Evolutionary conservation across 2,329 filamentous ascomycete species (phyloP).

Genomic region (Colletotrichum karsti): DNA sequence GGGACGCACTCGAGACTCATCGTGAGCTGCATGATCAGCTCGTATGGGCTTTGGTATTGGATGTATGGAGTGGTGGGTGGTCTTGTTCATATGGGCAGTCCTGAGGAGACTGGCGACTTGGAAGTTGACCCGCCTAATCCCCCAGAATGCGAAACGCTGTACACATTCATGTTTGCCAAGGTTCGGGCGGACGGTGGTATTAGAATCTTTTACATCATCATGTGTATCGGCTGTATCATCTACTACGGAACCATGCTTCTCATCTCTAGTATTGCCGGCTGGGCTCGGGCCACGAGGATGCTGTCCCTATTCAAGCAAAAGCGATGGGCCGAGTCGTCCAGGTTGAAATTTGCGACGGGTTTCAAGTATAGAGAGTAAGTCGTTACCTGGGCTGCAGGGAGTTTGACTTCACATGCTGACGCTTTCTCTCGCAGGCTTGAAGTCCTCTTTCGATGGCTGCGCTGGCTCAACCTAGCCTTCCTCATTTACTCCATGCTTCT

Average conservation of each 20-base stretch:
- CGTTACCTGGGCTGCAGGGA: background rate
- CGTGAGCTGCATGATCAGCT: slow-evolving; percentile 33
- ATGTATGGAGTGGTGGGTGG: slow-evolving; percentile 30
- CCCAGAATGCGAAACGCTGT: slow-evolving; percentile 27
- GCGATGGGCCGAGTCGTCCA: slow-evolving; percentile 11
- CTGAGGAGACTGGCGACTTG: slow-evolving; percentile 28
- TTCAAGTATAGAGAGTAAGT: slow-evolving; percentile 32
- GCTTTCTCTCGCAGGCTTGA: slow-evolving; percentile 18
- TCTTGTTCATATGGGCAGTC: slow-evolving; percentile 18
- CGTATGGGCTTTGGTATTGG: slow-evolving; percentile 40
- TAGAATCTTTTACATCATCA: slow-evolving; percentile 33
- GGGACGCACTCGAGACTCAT: slow-evolving; percentile 35
- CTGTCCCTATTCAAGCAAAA: background rate
- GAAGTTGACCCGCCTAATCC: slow-evolving; percentile 26
- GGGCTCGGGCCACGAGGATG: slow-evolving; percentile 24
- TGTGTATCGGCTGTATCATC: slow-evolving; percentile 29
- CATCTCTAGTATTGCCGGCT: slow-evolving; percentile 28
- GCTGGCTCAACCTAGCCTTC: slow-evolving; percentile 34
- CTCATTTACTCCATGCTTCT: slow-evolving; percentile 35
- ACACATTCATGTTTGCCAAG: slow-evolving; percentile 37
- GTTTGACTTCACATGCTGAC: too few relatives aligned
- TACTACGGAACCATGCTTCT: slow-evolving; percentile 35
- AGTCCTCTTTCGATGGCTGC: slow-evolving; percentile 32
- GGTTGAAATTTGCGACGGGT: slow-evolving; percentile 31
- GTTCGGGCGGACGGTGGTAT: slow-evolving; percentile 32